Conservation (phyloP, 148 eudicot genomes). For the Rhododendron ovatum region DNA sequence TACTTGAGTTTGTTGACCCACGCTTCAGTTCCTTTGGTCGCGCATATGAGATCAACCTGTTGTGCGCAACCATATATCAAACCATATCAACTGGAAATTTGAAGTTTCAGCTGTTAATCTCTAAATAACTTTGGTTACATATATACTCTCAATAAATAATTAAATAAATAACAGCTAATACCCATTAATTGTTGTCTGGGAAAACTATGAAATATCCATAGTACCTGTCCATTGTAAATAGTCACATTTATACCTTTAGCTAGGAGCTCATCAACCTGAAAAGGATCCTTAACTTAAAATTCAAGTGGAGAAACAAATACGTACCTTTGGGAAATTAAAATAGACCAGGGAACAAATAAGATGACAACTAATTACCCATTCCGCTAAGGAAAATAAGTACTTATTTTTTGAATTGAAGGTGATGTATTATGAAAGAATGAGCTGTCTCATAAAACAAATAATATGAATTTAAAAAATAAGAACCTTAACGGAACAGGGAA, state of each 20-base stretch:
- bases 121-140: background rate
- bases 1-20: slow-evolving; percentile 56
- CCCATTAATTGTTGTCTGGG: background rate
- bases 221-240: slow-evolving; percentile 42
- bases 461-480: no score
- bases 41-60: slow-evolving; percentile 51
- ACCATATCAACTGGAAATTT: background rate
- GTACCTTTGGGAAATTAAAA: background rate
- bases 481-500: no score
- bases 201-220: no score
- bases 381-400: no score
- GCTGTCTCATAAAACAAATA: no score
- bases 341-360: background rate
- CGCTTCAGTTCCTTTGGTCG: slow-evolving; percentile 53
- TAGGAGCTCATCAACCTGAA: slow-evolving; percentile 36
- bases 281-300: background rate
- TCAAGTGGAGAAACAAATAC: background rate
- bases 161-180: background rate
- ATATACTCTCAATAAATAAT: background rate
- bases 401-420: no score
- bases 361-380: background rate
- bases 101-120: background rate
- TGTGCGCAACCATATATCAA: background rate
- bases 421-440: no score
- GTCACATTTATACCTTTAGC: slow-evolving; percentile 19